Evolutionary conservation across 495 filamentous ascomycete species (phyloP), one percentile per base, ranked within the genome.

Genomic region (Hypomontagnella submonticulosa): DNA sequence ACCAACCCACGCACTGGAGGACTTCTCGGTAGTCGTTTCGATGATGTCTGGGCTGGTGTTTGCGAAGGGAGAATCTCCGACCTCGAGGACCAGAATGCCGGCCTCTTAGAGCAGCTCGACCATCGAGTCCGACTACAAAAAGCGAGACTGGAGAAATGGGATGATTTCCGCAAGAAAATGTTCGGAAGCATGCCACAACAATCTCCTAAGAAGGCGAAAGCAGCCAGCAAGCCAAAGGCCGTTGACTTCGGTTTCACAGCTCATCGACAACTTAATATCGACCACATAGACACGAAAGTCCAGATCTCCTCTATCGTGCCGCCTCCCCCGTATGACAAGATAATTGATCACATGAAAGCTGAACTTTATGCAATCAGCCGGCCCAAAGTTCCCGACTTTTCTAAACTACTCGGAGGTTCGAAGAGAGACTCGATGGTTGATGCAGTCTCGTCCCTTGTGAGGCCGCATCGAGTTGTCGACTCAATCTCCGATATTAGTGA

Each of bases 81-180:
- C 61, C 75, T 87, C 27, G 77, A 82, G 53, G 76, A 77, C 18
- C 72, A 75, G 23, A 75, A 76, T 6, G 63, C 63, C 11, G 80
- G 84, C 1, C 75, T 88, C 4, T 64, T 92, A 23, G 74, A 87
- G 62, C 86, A 91, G 65, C 74, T 92, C 16, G 87, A 91, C 38
- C 72, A 72, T 32, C 79, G 89, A 27, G 81, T 92, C 1, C 71
- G 79, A 42, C 73, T 81, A 4, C 90, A 95, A 67, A 83, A 83
- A 34, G 78, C 77, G 47, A 84, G 92, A 27, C 67, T 97, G 36
- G 78, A 83, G 52, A 85, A 81, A 72, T 96, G 92, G 92, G 83
- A 88, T 66, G 80, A 81, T n/a, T 92, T 90, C 63, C 84, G 85
- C 20, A 80, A 69, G 69, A 76, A 50, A 34, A 82, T 82, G 61